phyloP scores from a whole-genome alignment of 139 green algal species.

The Eudorina sp. region DNA sequence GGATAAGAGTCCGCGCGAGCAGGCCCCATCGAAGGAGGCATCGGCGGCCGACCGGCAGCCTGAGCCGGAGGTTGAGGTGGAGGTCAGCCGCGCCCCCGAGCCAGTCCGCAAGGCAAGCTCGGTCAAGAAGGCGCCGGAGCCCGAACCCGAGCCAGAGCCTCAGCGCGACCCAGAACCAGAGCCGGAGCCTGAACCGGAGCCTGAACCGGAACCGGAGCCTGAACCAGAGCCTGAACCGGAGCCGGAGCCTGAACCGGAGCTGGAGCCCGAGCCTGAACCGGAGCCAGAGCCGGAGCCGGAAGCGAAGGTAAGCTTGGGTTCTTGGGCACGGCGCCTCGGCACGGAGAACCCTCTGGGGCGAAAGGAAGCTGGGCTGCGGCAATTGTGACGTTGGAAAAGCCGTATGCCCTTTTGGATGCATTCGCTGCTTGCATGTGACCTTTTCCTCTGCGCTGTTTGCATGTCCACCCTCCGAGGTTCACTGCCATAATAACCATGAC shows the following conservation, averaged over 20 bases:
- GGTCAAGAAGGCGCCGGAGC: background rate
- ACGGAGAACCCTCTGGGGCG: no score
- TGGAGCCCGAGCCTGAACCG: background rate
- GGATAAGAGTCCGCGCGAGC: background rate
- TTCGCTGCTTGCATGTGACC: no score
- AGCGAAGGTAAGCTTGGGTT: background rate
- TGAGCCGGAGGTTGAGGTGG: background rate
- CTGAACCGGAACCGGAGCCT: background rate
- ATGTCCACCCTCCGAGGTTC: no score
- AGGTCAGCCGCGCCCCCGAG: background rate
- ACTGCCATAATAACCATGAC: no score
- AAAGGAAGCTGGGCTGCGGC: no score
- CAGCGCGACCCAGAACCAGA: background rate
- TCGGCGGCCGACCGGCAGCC: background rate
- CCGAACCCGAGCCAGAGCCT: background rate
- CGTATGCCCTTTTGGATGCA: no score
- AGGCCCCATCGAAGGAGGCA: background rate
- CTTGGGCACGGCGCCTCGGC: no score
- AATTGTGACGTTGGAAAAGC: no score
- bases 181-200: background rate
- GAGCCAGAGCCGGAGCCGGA: background rate
- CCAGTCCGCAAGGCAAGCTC: background rate
- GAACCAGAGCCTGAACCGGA: conserved; percentile 5
- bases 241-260: conserved; percentile 3
- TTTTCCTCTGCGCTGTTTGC: no score